Base-by-base conservation (phyloP, 352 stramenopile genomes). In the Thalassiosira livingstoniorum region DNA sequence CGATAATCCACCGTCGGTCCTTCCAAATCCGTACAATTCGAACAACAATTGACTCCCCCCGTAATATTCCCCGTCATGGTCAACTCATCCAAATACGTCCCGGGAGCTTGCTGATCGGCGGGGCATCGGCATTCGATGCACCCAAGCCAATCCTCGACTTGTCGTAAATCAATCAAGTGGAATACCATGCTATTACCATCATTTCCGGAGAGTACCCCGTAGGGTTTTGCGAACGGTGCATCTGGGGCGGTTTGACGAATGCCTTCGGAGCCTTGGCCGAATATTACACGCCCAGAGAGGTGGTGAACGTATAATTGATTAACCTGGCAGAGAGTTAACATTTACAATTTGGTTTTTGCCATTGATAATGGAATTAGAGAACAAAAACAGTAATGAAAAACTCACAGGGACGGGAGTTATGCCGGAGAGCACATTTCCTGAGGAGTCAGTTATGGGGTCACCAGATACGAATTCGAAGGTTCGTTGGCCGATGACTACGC, bases 301-400 rank as follows among this genome's bases (percentile, higher is more conserved):
- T 80, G 71, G 61, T 80, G 71, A 37, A 80, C 61, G 45, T 80
- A 80, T 11, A 80, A 35, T 62, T 74, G 60, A 74, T 80, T 80
- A 10, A 80, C 39, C n/a, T n/a, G n/a, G n/a, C n/a, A n/a, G n/a
- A n/a, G n/a, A n/a, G n/a, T n/a, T n/a, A n/a, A n/a, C n/a, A n/a
- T n/a, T n/a, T n/a, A n/a, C n/a, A n/a, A n/a, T n/a, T n/a, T n/a
- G n/a, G n/a, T n/a, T n/a, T n/a, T n/a, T n/a, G n/a, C n/a, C n/a
- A n/a, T n/a, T n/a, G n/a, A n/a, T n/a, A n/a, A n/a, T n/a, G n/a
- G n/a, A n/a, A n/a, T n/a, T n/a, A n/a, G n/a, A n/a, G n/a, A n/a
- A n/a, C n/a, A n/a, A n/a, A n/a, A n/a, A n/a, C n/a, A n/a, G n/a
- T n/a, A n/a, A n/a, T n/a, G n/a, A n/a, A n/a, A n/a, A n/a, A n/a